phyloP scores from a whole-genome alignment of 2,329 filamentous ascomycete species.

The Malbranchea zuffiana region DNA sequence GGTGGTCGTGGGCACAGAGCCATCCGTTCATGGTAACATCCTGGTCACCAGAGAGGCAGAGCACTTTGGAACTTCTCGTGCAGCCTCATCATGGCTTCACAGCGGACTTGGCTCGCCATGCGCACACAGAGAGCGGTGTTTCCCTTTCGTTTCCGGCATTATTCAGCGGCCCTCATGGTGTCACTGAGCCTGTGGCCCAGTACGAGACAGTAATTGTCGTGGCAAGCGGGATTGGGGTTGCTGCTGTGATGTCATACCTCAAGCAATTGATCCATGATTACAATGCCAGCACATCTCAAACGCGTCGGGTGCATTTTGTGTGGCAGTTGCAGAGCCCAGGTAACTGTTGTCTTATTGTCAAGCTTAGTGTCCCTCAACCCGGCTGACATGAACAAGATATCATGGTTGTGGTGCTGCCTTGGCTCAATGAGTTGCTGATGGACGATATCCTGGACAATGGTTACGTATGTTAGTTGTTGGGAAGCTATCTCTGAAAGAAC shows the following conservation, averaged over 20 bases:
- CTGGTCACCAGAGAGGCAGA: too few relatives aligned
- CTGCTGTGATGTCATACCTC: conserved; percentile 24
- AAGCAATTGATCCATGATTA: conserved; percentile 29
- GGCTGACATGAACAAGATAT: conserved; percentile 15
- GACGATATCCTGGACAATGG: conserved; percentile 19
- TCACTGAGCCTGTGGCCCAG: conserved; percentile 18
- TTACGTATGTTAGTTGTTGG: conserved; percentile 17
- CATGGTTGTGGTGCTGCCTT: conserved; percentile 12
- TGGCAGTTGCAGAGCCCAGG: conserved; percentile 23
- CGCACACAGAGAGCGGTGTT: conserved; percentile 7
- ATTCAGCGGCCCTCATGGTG: conserved; percentile 26
- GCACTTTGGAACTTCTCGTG: conserved; percentile 25
- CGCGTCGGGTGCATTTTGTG: conserved; percentile 26
- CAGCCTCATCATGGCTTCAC: conserved; percentile 22
- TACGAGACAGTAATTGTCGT: conserved; percentile 28
- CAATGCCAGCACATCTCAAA: conserved; percentile 21
- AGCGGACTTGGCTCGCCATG: conserved; percentile 17
- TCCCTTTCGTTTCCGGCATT: conserved; percentile 20
- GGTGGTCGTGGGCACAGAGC: conserved; percentile 18
- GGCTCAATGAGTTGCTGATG: conserved; percentile 19
- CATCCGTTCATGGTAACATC: conserved; percentile 21
- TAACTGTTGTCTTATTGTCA: conserved; percentile 10
- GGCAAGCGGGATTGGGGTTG: conserved; percentile 25
- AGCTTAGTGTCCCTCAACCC: too few relatives aligned
- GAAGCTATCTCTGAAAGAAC: too few relatives aligned